phyloP scores from a whole-genome alignment of 2,329 filamentous ascomycete genomes.

The Remersonia thermophila region DNA sequence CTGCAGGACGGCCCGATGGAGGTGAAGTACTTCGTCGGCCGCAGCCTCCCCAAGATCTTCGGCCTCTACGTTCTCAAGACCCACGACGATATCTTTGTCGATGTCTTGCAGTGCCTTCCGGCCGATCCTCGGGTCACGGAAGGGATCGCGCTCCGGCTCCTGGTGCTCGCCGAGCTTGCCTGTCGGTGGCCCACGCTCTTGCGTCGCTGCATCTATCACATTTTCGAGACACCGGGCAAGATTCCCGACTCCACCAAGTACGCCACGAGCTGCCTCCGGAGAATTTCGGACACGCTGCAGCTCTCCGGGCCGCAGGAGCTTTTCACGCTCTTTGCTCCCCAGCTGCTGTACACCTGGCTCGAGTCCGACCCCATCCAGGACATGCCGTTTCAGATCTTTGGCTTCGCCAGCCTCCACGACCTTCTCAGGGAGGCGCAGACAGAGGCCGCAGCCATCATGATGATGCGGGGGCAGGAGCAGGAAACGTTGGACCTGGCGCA shows the following conservation, averaged over 20 bases:
- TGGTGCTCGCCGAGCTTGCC: slow-evolving; percentile 64
- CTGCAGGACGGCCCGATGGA: slow-evolving; percentile 52
- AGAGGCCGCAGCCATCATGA: slow-evolving; percentile 66
- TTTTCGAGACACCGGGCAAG: slow-evolving; percentile 79
- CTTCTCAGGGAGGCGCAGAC: slow-evolving; percentile 60
- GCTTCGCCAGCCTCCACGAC: slow-evolving; percentile 55
- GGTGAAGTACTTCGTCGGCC: slow-evolving; percentile 65
- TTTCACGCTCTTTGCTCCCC: slow-evolving; percentile 74
- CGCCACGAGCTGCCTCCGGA: slow-evolving; percentile 57
- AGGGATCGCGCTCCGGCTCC: slow-evolving; percentile 73
- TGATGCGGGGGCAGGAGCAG: slow-evolving; percentile 65
- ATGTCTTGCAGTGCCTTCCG: slow-evolving; percentile 71
- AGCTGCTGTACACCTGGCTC: slow-evolving; percentile 86
- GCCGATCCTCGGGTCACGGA: slow-evolving; percentile 58
- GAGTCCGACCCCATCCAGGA: slow-evolving; percentile 51
- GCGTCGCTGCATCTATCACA: slow-evolving; percentile 78
- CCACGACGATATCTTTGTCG: slow-evolving; percentile 74
- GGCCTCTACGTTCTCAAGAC: slow-evolving; percentile 66
- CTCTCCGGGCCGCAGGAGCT: slow-evolving; percentile 57
- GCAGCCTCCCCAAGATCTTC: slow-evolving; percentile 62
- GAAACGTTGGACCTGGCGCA: slow-evolving; percentile 48
- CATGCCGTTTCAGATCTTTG: slow-evolving; percentile 79
- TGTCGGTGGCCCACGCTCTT: slow-evolving; percentile 77
- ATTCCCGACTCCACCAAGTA: slow-evolving; percentile 54
- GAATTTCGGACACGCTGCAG: slow-evolving; percentile 52